These are phyloP conservation scores for Podaxis sp. DNA, from an alignment of 768 basidiomycete genomes.

Conservation along the genomic window DNA sequence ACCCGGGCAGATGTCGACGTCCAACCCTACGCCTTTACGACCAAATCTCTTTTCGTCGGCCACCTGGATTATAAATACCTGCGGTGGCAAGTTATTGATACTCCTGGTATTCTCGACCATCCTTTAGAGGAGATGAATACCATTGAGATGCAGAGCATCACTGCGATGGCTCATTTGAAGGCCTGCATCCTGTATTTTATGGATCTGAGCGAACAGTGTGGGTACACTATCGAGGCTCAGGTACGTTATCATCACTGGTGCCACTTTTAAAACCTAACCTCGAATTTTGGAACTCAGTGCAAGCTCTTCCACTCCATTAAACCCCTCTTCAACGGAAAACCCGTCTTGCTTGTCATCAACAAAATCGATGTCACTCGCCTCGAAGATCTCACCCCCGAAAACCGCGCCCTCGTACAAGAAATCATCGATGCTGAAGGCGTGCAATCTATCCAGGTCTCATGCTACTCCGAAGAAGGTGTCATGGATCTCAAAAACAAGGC, in stretches of 20 bases:
- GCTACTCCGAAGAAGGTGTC: conserved; percentile 87
- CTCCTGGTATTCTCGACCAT: conserved; percentile 96
- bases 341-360: conserved; percentile 93
- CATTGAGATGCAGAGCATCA: conserved; percentile 99
- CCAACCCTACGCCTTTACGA: conserved; percentile 99
- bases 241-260: conserved; percentile 37
- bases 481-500: conserved; percentile 95
- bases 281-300: conserved; percentile 51
- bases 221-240: conserved; percentile 95
- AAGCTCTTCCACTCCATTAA: conserved; percentile 99
- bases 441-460: conserved; percentile 81
- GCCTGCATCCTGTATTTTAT: conserved; percentile 96
- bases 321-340: conserved; percentile 93
- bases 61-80: conserved; percentile 99
- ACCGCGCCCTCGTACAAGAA: conserved; percentile 79
- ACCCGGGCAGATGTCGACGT: conserved; percentile 99
- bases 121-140: conserved; percentile 99
- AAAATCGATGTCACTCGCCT: conserved; percentile 94
- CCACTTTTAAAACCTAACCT: not conserved
- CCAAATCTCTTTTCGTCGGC: conserved; percentile 96
- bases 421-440: conserved; percentile 78
- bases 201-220: conserved; percentile 98
- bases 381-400: conserved; percentile 77
- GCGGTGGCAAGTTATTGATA: conserved; percentile 99
- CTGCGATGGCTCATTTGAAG: conserved; percentile 94